Base-by-base conservation (phyloP, 805 yeast species). In the Tetrapisispora nanseiensis region DNA sequence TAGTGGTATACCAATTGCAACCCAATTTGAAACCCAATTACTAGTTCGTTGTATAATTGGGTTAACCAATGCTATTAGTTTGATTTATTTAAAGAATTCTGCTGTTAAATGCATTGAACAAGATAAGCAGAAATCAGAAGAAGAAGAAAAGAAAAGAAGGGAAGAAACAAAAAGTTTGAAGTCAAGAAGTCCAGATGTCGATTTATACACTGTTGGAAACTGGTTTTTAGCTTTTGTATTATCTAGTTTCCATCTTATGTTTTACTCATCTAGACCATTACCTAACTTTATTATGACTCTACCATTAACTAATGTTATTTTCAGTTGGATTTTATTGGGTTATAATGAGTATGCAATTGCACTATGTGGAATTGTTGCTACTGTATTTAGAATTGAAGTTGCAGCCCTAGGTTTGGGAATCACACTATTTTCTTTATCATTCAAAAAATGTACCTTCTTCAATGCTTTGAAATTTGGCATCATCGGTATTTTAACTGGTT, bases 251-350 rank as follows among this genome's bases (percentile, higher is more conserved):
- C 97, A 90, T 57, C 47, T 86, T 16, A 63, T 81, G 46, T 90
- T 69, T 65, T 90, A 90, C 57, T 69, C 84, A n/a, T 72, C 95
- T 2, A 70, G 97, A 50, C 77, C 95, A 0, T 67, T 90, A 44
- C 96, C 97, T n/a, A 90, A 90, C 61, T 82, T 82, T 51, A 65
- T 89, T 44, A 56, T 75, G 13, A 87, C 83, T 2, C 65, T 90
- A 41, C 96, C 97, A 3, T 54, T 85, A 29, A 80, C 81, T 4
- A 74, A 75, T 42, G 51, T 64, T 36, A 82, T 82, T 0, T 49
- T 82, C 33, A 67, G 76, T 4, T 68, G 67, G 52, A 51, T 78
- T 13, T 49, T 85, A 13, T 48, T 51, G 16, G 85, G 80, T 10
- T 67, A 73, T 37, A 65, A 66, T 46, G 68, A 74, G 0, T 45